Evolutionary conservation across 495 filamentous ascomycete species (phyloP), one percentile per base, ranked within the genome.

Genomic region (Tuber umbilicatum): DNA sequence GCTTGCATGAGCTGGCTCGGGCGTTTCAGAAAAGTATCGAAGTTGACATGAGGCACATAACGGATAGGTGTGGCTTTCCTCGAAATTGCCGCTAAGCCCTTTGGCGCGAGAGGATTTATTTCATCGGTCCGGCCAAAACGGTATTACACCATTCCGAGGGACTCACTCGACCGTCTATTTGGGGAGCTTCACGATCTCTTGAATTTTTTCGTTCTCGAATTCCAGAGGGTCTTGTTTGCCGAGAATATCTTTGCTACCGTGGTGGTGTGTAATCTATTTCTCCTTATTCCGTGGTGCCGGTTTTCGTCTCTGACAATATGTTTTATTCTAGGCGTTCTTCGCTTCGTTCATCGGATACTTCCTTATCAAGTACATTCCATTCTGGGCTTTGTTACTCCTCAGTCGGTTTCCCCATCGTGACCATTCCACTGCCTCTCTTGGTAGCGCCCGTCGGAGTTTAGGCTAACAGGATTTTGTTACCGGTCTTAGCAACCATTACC

Each of bases 141-240:
- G 82, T 99, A 99, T 87, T 97, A 94, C 85, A 97, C 93, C 39
- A 86, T 99, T 55, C 90, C 94, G 16, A 89, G 91, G 79, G 92
- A 95, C 78, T 92, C 92, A 14, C 85, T 97, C 21, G 93, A 98
- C 79, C 85, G 87, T 72, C 81, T 93, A 23, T 86, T 94, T 71
- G 94, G 93, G 76, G 95, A 98, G 81, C 82, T 94, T 42, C 91
- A 94, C 83, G 94, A 97, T 84, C 86, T 99, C 70, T 85, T 94
- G 85, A 97, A 99, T 88, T 99, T 99, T 86, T 93, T 97, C 85
- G 87, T 97, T 78, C 93, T 99, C 77, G 95, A 99, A 85, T 90
- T 92, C 83, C 95, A 99, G 88, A 90, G 96, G 75, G 89, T 99
- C 80, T 79, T 98, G 72, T 99, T 97, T 79, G 95, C 90, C 71